A percentile compares a stretch with the other conserved stretches of the same genome.
These are phyloP conservation scores for Plasmopara muralis DNA, from an alignment of 352 stramenopile genomes.

Conservation along the genomic window DNA sequence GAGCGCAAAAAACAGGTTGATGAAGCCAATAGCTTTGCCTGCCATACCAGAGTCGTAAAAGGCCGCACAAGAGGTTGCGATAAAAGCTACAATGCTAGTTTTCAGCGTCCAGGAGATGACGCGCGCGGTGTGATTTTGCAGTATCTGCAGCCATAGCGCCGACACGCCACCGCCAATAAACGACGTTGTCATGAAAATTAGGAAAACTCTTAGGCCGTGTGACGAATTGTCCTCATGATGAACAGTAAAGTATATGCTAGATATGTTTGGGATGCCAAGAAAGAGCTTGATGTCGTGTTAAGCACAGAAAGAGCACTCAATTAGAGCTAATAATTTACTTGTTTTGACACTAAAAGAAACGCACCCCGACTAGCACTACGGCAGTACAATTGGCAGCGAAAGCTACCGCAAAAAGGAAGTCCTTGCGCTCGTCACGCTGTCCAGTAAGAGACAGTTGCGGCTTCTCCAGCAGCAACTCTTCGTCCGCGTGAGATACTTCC, in stretches of 20 bases:
- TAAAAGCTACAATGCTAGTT: slow-evolving; percentile 46
- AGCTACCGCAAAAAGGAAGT: slow-evolving; percentile 53
- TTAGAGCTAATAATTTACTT: neutral
- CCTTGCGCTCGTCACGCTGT: slow-evolving; percentile 49
- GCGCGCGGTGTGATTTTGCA: slow-evolving; percentile 65
- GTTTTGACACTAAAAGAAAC: neutral
- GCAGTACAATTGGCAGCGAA: slow-evolving; percentile 57
- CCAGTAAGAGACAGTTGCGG: slow-evolving; percentile 21
- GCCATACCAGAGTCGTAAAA: slow-evolving; percentile 69
- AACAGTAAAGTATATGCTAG: slow-evolving; percentile 72
- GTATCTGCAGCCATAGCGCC: slow-evolving; percentile 61
- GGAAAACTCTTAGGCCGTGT: slow-evolving; percentile 67
- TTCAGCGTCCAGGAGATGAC: slow-evolving; percentile 71
- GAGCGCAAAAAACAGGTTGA: slow-evolving; percentile 73
- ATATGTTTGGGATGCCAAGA: slow-evolving; percentile 67
- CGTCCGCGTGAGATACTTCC: slow-evolving; percentile 58
- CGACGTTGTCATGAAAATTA: slow-evolving; percentile 59
- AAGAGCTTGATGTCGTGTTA: slow-evolving; percentile 34
- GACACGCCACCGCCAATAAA: slow-evolving; percentile 61
- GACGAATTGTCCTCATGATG: slow-evolving; percentile 53
- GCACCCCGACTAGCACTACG: slow-evolving; percentile 54
- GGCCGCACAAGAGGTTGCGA: slow-evolving; percentile 39
- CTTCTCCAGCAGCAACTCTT: slow-evolving; percentile 59
- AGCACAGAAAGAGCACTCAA: too few relatives aligned
- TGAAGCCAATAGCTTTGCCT: slow-evolving; percentile 74